These are phyloP conservation scores for Alternaria alternata DNA, from an alignment of 2,329 filamentous ascomycete species.

Conservation along the genomic window DNA sequence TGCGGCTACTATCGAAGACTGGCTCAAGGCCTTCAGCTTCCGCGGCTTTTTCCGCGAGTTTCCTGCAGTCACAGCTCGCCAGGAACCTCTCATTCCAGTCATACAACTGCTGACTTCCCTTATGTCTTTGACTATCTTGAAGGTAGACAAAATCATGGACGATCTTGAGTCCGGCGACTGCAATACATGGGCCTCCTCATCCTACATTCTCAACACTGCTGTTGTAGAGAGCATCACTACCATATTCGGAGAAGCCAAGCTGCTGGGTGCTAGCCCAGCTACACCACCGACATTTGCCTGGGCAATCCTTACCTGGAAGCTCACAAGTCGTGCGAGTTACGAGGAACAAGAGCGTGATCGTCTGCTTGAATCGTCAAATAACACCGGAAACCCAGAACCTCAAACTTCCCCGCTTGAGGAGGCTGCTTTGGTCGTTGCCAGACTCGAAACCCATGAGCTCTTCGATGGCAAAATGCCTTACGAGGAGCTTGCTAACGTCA, in stretches of 20 bases:
- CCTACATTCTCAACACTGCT: conserved; percentile 74
- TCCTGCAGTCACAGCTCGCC: conserved; percentile 49
- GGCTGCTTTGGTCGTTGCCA: conserved; percentile 32
- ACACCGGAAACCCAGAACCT: conserved; percentile 20
- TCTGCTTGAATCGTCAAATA: conserved; percentile 32
- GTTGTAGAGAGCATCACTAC: conserved; percentile 77
- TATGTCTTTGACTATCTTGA: conserved; percentile 76
- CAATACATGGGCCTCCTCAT: conserved; percentile 49
- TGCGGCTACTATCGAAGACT: conserved; percentile 43
- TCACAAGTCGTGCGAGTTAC: conserved; percentile 28
- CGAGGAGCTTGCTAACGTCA: conserved; percentile 37
- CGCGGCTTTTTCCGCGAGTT: conserved; percentile 71
- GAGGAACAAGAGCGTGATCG: conserved; percentile 42
- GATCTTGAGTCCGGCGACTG: conserved; percentile 47
- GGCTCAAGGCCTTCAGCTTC: conserved; percentile 41
- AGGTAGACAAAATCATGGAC: conserved; percentile 68
- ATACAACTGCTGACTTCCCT: conserved; percentile 75
- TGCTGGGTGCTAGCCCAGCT: conserved; percentile 65
- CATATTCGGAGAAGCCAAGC: conserved; percentile 68
- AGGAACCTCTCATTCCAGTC: conserved; percentile 62
- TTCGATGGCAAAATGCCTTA: conserved; percentile 38
- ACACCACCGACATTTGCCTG: conserved; percentile 81
- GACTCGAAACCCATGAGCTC: conserved; percentile 34
- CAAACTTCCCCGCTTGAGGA: conserved; percentile 38
- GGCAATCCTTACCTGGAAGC: conserved; percentile 67